A percentile compares a stretch with the other conserved stretches of the same genome.
Evolutionary conservation across 1,284 basidiomycete species (phyloP).

Genomic region (Macrocystidia cucumis): DNA sequence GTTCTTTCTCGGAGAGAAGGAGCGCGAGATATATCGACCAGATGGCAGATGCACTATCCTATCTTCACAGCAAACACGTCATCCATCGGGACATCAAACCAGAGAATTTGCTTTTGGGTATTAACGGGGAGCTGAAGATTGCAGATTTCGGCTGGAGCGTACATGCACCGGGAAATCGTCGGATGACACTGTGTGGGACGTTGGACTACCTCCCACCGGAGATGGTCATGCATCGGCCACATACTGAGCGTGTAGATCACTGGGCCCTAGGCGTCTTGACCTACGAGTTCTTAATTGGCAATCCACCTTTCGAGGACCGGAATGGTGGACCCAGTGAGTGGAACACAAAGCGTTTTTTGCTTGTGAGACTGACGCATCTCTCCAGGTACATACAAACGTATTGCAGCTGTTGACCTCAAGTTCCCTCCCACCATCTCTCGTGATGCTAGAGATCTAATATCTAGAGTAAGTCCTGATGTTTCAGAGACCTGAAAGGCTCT

Average conservation of each 20-base stretch:
- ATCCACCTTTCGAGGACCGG: conserved; percentile 92
- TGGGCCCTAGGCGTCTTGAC: conserved; percentile 97
- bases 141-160: conserved; percentile 99
- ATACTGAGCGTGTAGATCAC: conserved; percentile 87
- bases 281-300: conserved; percentile 92
- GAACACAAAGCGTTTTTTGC: conserved; percentile 2
- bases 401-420: conserved; percentile 75
- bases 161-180: conserved; percentile 87
- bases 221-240: conserved; percentile 91
- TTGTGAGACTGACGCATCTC: conserved; percentile 1
- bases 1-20: conserved; percentile 83
- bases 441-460: conserved; percentile 35
- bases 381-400: conserved; percentile 81
- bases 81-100: conserved; percentile 99
- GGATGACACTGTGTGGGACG: conserved; percentile 91
- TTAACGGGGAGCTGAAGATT: conserved; percentile 97
- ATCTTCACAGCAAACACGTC: conserved; percentile 94
- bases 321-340: conserved; percentile 64
- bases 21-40: conserved; percentile 91
- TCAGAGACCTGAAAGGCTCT: no score
- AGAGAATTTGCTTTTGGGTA: conserved; percentile 91
- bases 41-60: conserved; percentile 94
- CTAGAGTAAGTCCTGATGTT: conserved; percentile 25
- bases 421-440: conserved; percentile 41
- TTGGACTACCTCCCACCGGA: conserved; percentile 97